Base-by-base conservation (phyloP, 106 monocot genomes). In the Platanthera guangdongensis region DNA sequence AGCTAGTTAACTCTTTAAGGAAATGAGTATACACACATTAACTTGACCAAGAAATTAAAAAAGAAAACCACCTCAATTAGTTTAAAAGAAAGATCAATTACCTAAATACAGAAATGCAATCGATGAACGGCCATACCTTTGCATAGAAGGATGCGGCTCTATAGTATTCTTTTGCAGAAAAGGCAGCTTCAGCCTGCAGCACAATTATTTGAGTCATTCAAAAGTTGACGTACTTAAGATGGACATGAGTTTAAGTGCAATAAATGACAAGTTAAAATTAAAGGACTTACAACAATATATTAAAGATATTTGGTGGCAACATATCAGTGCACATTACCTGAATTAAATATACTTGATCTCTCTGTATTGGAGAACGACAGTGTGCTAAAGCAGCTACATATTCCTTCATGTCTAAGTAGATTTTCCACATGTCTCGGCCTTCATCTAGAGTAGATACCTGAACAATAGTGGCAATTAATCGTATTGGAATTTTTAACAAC, bases 101-200 rank as follows among this genome's bases (percentile, higher is more conserved):
- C 32, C 32, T 0, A 32, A 32, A 32, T 32, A 32, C 32, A 32
- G 1, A 32, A 32, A 32, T 32, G 32, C 32, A 32, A 32, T 32
- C 32, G 10, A 65, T 65, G 65, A 10, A 65, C 25, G 30, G 16
- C 2, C 57, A 86, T 81, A 99, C 99, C 92, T 99, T 99, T 45
- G 99, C 94, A 87, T 92, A 99, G 78, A 90, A 99, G 11, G 94
- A 99, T 63, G 99, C 94, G 75, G 99, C 99, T 86, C 91, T 82
- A 45, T 85, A 86, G 79, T 85, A 94, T 82, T 99, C 99, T 87
- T 94, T 99, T 30, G 79, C 28, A 50, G 83, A 75, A 80, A 94
- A 94, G 30, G 99, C 99, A 83, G 90, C 85, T 81, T 94, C 94
- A 50, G 99, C 99, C 99, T 99, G 78, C 59, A 83, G 76, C 22